Base-by-base conservation (phyloP, 2,329 filamentous ascomycete species). In the Trichophyton simii region DNA sequence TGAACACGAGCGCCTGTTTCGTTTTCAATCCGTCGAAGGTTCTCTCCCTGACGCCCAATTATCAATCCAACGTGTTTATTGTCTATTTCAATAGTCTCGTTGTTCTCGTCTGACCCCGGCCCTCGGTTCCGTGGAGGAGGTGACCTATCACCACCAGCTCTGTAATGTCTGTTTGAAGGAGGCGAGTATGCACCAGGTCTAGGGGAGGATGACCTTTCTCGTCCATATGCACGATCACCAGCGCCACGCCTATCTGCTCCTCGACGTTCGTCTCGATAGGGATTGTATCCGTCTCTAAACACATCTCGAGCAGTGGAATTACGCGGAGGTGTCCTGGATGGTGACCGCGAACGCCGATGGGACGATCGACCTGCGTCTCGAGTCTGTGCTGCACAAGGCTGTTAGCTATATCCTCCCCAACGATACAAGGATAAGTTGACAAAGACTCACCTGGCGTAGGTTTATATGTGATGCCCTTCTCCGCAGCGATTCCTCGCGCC, bases 1-100 rank as follows among this genome's bases (percentile, higher is more conserved):
- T 96, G 91, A 28, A 96, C 90, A 63, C 91, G 82, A 67, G 90
- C 91, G 60, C 84, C 84, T 57, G 87, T 90, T 68, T 95, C 89
- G 54, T 83, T 79, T 74, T 96, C 91, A 66, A 96, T 89, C 62
- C 89, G 86, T 66, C 89, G 82, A 50, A 96, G 78, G 68, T 95
- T 96, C 76, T 96, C 91, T 66, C 91, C 91, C 70, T 91, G 88
- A 63, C 91, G 85, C 60, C 91, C 91, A 70, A 96, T 96, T 69
- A 96, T 95, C 38, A 96, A 79, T 48, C 91, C 91, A 59, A 96
- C 91, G 57, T 95, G 81, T 68, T 85, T 88, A 22, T 89, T 90
- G 71, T 95, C 90, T 69, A 96, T 90, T 68, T 87, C 83, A 66
- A 96, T 91, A 25, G 87, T 88, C 76, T 96, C 91, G 25, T 83